Conservation (phyloP, 2,329 filamentous ascomycete species). For the Calonectria pauciramosa region DNA sequence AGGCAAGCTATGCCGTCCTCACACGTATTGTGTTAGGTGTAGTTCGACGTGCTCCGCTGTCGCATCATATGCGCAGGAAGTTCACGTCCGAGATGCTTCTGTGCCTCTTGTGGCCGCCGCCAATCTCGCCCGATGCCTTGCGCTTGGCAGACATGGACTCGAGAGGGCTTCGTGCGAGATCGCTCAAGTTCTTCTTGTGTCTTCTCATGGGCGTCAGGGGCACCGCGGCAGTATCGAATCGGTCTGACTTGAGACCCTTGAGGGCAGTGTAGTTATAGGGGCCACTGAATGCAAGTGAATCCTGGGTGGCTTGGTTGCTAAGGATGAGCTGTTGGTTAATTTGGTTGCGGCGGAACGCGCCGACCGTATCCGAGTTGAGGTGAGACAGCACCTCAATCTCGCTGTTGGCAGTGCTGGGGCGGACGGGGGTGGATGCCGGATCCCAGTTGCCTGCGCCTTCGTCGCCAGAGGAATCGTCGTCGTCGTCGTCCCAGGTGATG, state of each 20-base stretch:
- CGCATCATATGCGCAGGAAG: conserved; percentile 58
- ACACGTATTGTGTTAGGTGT: conserved; percentile 53
- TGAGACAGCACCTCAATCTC: conserved; percentile 69
- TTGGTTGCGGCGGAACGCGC: conserved; percentile 81
- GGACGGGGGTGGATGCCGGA: conserved; percentile 65
- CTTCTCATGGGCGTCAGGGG: conserved; percentile 78
- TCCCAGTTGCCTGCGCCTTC: conserved; percentile 67
- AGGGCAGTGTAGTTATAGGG: conserved; percentile 72
- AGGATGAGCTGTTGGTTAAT: conserved; percentile 72
- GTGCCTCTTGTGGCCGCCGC: conserved; percentile 66
- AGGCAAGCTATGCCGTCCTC: conserved; percentile 59
- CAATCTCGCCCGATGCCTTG: conserved; percentile 64
- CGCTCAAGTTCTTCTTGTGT: conserved; percentile 63
- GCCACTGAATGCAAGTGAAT: conserved; percentile 73
- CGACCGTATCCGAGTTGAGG: conserved; percentile 76
- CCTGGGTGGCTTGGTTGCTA: conserved; percentile 71
- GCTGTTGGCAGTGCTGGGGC: conserved; percentile 63
- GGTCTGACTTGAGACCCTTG: conserved; percentile 74
- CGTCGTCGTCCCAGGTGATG: conserved; percentile 75
- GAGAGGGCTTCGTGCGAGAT: conserved; percentile 64
- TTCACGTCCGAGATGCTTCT: conserved; percentile 72
- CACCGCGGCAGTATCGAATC: conserved; percentile 74
- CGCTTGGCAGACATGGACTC: conserved; percentile 65
- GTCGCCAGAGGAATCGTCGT: conserved; percentile 71
- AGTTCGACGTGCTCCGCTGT: conserved; percentile 20